Base-by-base conservation (phyloP, 2,329 filamentous ascomycete species). In the Annulohypoxylon truncatum region DNA sequence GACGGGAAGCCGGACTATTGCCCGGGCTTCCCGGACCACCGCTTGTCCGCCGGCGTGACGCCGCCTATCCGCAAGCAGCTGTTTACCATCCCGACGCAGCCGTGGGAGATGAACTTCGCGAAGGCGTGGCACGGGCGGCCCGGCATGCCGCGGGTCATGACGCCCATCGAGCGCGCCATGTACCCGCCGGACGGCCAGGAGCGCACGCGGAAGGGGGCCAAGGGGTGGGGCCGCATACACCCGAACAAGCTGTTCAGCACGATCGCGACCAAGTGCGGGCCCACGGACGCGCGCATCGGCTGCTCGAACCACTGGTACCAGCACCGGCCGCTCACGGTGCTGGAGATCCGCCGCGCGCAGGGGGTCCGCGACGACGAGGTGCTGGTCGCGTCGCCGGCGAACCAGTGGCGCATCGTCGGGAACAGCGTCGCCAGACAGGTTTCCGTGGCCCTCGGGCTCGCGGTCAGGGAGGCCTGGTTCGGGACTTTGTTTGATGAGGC, bases 391-490 rank as follows among this genome's bases (percentile, higher is more conserved):
- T 72, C 57, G 0, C 76, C 83, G 0, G 8, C 35, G 0, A 79
- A 88, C 1, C 89, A 92, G 73, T 89, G 86, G 79, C 85, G 83
- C 58, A 87, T 92, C 18, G 82, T 94, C 0, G 93, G 93, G 0
- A 96, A 96, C 76, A 92, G 89, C 26, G 92, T 96, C 0, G 87
- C 92, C 2, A 81, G 92, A 7, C 85, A 87, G 22, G 85, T 92
- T 0, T 87, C 91, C 0, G 77, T 93, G 15, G 87, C 88, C 0
- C 75, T 94, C 1, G 92, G 92, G 0, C 73, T 92, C 3, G 81
- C 83, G 8, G 79, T 94, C 10, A 81, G 89, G 6, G 84, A 90
- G 66, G 90, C 90, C 0, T 88, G 80, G 78, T 71, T 78, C 3
- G 81, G 79, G 0, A 77, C 78, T 2, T 66, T 82, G 15, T 73